Base-by-base conservation (phyloP, 148 eudicot species). In the Silene latifolia region DNA sequence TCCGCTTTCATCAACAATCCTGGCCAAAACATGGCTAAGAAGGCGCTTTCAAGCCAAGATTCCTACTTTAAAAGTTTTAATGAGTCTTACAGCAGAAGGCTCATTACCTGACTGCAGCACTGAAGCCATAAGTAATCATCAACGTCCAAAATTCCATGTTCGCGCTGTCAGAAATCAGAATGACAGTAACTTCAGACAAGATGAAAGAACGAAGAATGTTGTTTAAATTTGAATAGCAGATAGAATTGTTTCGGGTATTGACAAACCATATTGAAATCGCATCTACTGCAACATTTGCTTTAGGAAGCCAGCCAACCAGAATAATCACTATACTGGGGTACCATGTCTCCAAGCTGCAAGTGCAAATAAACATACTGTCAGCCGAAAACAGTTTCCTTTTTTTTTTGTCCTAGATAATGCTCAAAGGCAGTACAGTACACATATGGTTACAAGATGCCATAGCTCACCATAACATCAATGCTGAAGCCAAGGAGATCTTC, bases 401-500 rank as follows among this genome's bases (percentile, higher is more conserved):
- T n/a, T 18, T 73, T 63, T 19, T 21, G 14, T 58, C 17, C 9
- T 21, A 3, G 21, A 21, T 20, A 1, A 20, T 8, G 25, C 25
- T 20, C 25, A 46, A 4, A 35, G 39, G n/a, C n/a, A n/a, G n/a
- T n/a, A 2, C 39, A 35, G 39, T 35, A 35, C 39, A 35, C 44
- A 39, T 39, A 39, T 39, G 44, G 44, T 39, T 39, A 39, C 0
- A 0, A 39, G 8, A 39, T 39, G 44, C 17, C 15, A 20, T 70
- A 2, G 79, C 74, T 27, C 76, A 85, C 88, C 92, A 88, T 23
- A 86, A 56, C 89, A 86, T 88, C 21, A 88, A 27, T 57, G 89
- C 92, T 3, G 92, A 88, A 14, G 92, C 86, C 7, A 88, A 71
- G 3, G 89, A 86, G 24, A 88, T 81, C 83, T 85, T 86, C 13